Evolutionary conservation across 108 stramenopile species (phyloP).

Genomic region (Seminavis robusta): DNA sequence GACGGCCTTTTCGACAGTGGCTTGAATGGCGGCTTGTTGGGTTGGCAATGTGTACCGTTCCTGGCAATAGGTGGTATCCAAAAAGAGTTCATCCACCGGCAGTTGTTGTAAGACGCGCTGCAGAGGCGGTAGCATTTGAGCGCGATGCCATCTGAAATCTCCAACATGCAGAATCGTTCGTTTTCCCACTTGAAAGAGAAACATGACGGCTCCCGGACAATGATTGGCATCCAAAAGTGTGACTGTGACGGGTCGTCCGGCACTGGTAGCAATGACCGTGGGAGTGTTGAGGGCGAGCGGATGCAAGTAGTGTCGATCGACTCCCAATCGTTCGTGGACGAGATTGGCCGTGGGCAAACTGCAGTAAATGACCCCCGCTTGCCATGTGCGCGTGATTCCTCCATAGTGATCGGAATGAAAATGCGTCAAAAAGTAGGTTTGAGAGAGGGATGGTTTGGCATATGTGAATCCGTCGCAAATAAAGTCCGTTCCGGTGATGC

Average conservation of each 20-base stretch:
- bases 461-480: conserved; percentile 68
- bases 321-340: conserved; percentile 47
- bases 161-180: conserved; percentile 58
- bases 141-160: conserved; percentile 66
- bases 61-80: conserved; percentile 79
- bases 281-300: conserved; percentile 67
- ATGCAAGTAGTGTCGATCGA: conserved; percentile 53
- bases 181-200: conserved; percentile 74
- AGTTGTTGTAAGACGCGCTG: conserved; percentile 31
- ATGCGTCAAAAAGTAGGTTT: conserved; percentile 79
- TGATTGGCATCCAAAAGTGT: conserved; percentile 78
- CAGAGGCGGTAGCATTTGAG: conserved; percentile 49
- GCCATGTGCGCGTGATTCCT: conserved; percentile 60
- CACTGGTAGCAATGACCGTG: conserved; percentile 42
- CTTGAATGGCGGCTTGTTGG: conserved; percentile 53
- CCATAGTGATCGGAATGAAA: conserved; percentile 73
- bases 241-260: conserved; percentile 51
- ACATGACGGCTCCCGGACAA: conserved; percentile 88
- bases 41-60: conserved; percentile 56
- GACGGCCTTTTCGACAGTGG: conserved; percentile 41
- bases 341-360: conserved; percentile 62
- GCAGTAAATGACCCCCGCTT: conserved; percentile 71
- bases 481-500: conserved; percentile 80
- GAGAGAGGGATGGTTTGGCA: conserved; percentile 50
- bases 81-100: conserved; percentile 53